Evolutionary conservation across 805 yeast genomes (phyloP).

Genomic region (Cephaloascus albidus): DNA sequence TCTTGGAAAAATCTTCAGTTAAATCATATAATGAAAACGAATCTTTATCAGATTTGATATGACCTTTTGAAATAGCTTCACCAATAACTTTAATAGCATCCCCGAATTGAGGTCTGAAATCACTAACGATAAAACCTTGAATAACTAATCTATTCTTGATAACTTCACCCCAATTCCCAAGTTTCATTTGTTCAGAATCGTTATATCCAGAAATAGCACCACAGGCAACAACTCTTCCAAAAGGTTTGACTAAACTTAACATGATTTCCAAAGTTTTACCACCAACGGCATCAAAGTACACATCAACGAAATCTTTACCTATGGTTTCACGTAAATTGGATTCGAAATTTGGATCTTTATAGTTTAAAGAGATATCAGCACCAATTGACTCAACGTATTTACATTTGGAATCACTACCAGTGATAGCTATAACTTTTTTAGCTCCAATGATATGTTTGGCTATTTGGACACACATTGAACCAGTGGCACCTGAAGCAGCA

Average conservation of each 20-base stretch:
- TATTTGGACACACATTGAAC: slow-evolving; percentile 46
- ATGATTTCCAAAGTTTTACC: slow-evolving; percentile 45
- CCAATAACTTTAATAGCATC: slow-evolving; percentile 25
- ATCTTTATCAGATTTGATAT: slow-evolving; percentile 23
- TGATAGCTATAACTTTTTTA: slow-evolving; percentile 47
- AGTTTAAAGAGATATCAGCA: slow-evolving; percentile 44
- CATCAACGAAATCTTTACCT: slow-evolving; percentile 40
- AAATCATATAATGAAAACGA: slow-evolving; percentile 29
- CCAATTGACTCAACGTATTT: slow-evolving; percentile 45
- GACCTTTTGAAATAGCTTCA: slow-evolving; percentile 28
- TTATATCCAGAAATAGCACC: slow-evolving; percentile 57
- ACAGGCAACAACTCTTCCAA: slow-evolving; percentile 45
- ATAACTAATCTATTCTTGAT: slow-evolving; percentile 41
- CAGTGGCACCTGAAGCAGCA: slow-evolving; percentile 75
- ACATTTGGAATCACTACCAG: slow-evolving; percentile 50
- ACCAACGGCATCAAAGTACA: slow-evolving; percentile 57
- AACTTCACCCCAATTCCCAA: slow-evolving; percentile 31
- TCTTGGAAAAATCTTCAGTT: slow-evolving; percentile 25
- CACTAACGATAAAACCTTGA: slow-evolving; percentile 44
- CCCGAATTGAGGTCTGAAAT: slow-evolving; percentile 25
- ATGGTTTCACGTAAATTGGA: slow-evolving; percentile 26
- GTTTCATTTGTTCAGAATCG: slow-evolving; percentile 21
- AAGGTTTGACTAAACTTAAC: slow-evolving; percentile 23
- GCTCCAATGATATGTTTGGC: slow-evolving; percentile 46
- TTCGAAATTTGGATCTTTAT: slow-evolving; percentile 31